Evolutionary conservation across 305 asterid species (phyloP).

Genomic region (Withania somnifera): DNA sequence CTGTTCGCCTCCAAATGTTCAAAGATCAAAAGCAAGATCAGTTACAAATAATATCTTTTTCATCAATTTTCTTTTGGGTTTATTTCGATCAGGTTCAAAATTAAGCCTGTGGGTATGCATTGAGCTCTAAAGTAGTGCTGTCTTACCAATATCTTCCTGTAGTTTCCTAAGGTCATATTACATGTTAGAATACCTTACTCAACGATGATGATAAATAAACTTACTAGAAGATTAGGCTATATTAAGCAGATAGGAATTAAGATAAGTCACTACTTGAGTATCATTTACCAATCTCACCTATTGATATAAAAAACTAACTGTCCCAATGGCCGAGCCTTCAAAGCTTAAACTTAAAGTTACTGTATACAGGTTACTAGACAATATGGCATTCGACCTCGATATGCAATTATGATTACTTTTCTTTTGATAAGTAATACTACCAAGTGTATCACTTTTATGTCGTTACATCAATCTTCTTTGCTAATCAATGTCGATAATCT

Average conservation of each 20-base stretch:
- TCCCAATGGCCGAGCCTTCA: background rate
- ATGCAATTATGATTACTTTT: background rate
- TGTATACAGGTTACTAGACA: background rate
- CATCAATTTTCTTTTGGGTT: background rate
- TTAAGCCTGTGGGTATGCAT: background rate
- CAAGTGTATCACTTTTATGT: background rate
- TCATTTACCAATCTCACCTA: background rate
- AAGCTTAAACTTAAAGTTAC: background rate
- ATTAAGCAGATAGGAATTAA: background rate
- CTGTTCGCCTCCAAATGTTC: background rate
- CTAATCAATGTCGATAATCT: background rate
- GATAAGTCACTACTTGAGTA: background rate
- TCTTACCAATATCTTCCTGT: background rate
- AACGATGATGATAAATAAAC: background rate
- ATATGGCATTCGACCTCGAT: background rate
- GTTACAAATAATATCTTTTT: background rate
- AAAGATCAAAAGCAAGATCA: background rate
- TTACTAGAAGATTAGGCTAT: background rate
- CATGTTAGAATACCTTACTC: background rate
- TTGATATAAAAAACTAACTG: background rate
- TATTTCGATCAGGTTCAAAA: background rate
- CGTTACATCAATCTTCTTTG: background rate
- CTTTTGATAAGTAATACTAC: background rate
- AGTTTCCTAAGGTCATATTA: background rate
- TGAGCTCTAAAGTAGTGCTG: background rate